phyloP scores from a whole-genome alignment of 2,329 filamentous ascomycete genomes.

The Ophiocordyceps sinensis region DNA sequence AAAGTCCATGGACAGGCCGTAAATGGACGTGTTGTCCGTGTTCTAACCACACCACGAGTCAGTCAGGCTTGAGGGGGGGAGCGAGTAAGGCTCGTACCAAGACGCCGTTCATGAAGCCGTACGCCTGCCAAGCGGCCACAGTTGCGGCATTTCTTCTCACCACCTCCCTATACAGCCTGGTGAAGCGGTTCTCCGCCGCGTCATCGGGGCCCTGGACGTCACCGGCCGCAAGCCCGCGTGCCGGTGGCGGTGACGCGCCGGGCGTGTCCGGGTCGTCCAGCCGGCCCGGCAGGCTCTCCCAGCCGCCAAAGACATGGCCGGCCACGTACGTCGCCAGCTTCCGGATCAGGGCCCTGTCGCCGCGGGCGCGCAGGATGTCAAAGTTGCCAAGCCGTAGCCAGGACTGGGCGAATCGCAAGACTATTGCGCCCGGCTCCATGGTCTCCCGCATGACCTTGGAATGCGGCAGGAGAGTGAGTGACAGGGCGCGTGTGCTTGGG shows the following conservation, averaged over 20 bases:
- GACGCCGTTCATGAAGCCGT: conserved; percentile 98
- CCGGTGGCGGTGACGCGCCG: conserved; percentile 23
- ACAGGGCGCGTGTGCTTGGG: conserved; percentile 73
- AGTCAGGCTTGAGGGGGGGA: background rate
- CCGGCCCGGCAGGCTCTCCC: conserved; percentile 63
- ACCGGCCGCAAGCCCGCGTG: conserved; percentile 38
- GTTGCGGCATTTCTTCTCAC: conserved; percentile 72
- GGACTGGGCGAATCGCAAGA: conserved; percentile 76
- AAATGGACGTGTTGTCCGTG: conserved; percentile 91
- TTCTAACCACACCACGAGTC: conserved; percentile 32
- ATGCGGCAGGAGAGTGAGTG: conserved; percentile 62
- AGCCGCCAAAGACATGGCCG: conserved; percentile 76
- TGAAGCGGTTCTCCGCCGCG: conserved; percentile 70
- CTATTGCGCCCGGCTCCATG: conserved; percentile 81
- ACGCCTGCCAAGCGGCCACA: conserved; percentile 90
- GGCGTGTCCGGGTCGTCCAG: conserved; percentile 36
- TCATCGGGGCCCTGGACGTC: conserved; percentile 53
- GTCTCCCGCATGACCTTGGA: conserved; percentile 63
- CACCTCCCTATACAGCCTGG: conserved; percentile 76
- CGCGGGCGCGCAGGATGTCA: conserved; percentile 72
- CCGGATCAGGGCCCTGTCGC: conserved; percentile 61
- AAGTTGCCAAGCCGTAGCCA: conserved; percentile 96
- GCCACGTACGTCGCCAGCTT: conserved; percentile 69
- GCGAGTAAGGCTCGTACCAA: conserved; percentile 24
- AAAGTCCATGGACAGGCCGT: conserved; percentile 82